These are phyloP conservation scores for Talaromyces ruber DNA, from an alignment of 495 filamentous ascomycete genomes.

Conservation along the genomic window DNA sequence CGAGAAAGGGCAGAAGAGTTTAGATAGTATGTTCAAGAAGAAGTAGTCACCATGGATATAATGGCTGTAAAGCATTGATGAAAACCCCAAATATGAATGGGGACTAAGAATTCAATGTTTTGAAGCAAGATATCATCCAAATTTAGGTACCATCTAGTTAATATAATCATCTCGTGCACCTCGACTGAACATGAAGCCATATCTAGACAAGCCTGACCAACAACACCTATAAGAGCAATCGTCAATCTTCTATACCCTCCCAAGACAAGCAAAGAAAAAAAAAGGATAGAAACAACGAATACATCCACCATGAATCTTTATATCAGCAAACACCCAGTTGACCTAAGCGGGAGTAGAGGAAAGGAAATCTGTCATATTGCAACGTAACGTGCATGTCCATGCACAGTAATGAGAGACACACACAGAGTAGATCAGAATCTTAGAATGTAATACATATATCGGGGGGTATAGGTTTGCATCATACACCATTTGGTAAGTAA, in stretches of 20 bases:
- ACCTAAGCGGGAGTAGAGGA: background rate
- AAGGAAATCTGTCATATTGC: background rate
- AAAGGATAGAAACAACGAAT: background rate
- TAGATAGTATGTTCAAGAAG: conserved; percentile 33
- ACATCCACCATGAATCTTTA: background rate
- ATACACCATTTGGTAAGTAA: background rate
- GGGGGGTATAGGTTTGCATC: background rate
- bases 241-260: background rate
- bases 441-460: conserved; percentile 3
- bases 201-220: background rate
- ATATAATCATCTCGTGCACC: background rate
- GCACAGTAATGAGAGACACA: background rate
- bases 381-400: background rate
- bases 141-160: background rate
- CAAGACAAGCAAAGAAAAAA: background rate
- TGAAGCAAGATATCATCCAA: background rate
- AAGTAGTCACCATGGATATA: background rate
- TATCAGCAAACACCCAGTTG: background rate
- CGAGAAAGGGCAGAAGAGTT: conserved; percentile 32
- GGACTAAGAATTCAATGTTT: too few relatives aligned
- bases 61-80: background rate
- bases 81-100: background rate
- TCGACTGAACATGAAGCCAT: background rate
- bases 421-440: background rate
- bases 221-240: background rate